These are phyloP conservation scores for Geotrichum phurueaensis DNA, from an alignment of 1,139 yeast species.

Conservation along the genomic window DNA sequence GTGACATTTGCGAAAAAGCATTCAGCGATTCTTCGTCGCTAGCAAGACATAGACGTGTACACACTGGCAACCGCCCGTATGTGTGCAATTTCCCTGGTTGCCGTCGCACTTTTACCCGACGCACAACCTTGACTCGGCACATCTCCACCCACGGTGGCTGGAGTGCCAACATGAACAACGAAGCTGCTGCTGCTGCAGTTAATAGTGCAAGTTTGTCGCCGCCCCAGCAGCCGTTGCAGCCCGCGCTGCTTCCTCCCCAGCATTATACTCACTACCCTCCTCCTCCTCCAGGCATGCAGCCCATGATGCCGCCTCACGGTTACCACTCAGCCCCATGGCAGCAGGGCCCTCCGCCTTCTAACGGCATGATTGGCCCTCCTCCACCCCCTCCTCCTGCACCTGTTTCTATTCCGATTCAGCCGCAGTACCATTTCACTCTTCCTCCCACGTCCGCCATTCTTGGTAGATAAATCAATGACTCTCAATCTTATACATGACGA, in stretches of 20 bases:
- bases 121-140: constrained; percentile 67
- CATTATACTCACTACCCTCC: constrained; percentile 2
- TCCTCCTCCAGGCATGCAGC: constrained; percentile 1
- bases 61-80: constrained; percentile 56
- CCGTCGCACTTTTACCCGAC: constrained; percentile 56
- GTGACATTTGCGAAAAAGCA: constrained; percentile 35
- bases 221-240: constrained; percentile 3
- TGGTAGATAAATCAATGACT: constrained; percentile 5
- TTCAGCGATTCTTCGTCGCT: constrained; percentile 40
- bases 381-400: constrained; percentile 12
- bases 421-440: constrained; percentile 9
- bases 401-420: neutral
- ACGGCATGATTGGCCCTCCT: neutral
- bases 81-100: constrained; percentile 66
- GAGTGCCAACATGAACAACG: constrained; percentile 9
- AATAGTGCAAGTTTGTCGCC: neutral
- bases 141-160: constrained; percentile 47
- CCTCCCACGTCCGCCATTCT: constrained; percentile 13
- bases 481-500: neutral
- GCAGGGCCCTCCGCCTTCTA: neutral
- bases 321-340: constrained; percentile 9
- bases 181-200: neutral
- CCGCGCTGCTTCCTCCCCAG: neutral
- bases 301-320: constrained; percentile 5
- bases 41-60: constrained; percentile 39